phyloP scores from a whole-genome alignment of 225 moss, liverwort and hornwort genomes.

The Asterella californica region DNA sequence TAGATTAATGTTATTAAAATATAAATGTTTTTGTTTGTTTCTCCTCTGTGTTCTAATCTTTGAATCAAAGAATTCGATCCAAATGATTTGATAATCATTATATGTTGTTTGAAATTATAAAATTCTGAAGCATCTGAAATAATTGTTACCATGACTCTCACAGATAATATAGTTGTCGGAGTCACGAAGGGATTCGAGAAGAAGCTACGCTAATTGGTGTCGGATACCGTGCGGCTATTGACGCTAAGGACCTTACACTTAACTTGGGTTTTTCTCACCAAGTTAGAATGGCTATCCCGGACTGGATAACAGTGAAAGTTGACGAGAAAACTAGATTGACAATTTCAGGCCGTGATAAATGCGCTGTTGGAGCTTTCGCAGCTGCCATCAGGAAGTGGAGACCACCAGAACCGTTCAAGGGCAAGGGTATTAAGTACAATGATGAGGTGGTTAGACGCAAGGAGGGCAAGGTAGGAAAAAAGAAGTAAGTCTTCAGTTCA shows the following conservation, averaged over 20 bases:
- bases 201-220: constrained; percentile 91
- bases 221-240: constrained; percentile 78
- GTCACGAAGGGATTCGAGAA: constrained; percentile 87
- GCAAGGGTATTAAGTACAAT: constrained; percentile 89
- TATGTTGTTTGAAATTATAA: too few relatives aligned
- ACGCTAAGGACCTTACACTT: constrained; percentile 62
- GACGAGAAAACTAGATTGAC: constrained; percentile 77
- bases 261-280: constrained; percentile 96
- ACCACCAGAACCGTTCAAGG: constrained; percentile 98
- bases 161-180: constrained; percentile 85
- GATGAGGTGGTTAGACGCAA: constrained; percentile 95
- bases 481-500: constrained; percentile 54
- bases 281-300: constrained; percentile 79
- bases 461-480: constrained; percentile 99
- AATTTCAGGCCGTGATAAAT: constrained; percentile 91
- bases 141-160: constrained; percentile 61
- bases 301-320: constrained; percentile 63
- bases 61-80: too few relatives aligned
- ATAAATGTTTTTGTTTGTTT: too few relatives aligned
- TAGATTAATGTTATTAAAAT: too few relatives aligned
- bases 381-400: constrained; percentile 91
- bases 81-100: too few relatives aligned
- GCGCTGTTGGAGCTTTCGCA: constrained; percentile 86
- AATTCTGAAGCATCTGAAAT: background rate
- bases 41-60: too few relatives aligned